Percentiles rank a stretch among this genome's conserved stretches.
Conservation (phyloP, 2,329 filamentous ascomycete genomes). For the Penicillium glabrum region DNA sequence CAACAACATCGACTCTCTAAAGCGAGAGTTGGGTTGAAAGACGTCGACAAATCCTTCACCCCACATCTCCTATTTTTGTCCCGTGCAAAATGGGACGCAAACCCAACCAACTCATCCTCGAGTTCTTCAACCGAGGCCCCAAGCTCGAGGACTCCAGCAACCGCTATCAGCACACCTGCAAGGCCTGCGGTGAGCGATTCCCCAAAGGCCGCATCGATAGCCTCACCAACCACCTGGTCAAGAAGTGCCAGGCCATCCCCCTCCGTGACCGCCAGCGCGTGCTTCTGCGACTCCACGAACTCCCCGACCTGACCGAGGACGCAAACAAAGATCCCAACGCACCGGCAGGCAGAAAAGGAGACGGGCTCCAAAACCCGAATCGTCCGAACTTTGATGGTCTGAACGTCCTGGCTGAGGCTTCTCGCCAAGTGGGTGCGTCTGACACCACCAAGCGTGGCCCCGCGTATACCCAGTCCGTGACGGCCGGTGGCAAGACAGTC, state of each 20-base stretch:
- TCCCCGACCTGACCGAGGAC: conserved; percentile 55
- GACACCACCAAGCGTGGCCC: conserved; percentile 46
- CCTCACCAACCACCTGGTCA: conserved; percentile 76
- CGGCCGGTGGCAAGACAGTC: conserved; percentile 42
- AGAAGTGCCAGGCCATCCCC: conserved; percentile 79
- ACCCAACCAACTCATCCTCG: conserved; percentile 79
- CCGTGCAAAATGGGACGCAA: conserved; percentile 69
- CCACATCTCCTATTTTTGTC: conserved; percentile 14
- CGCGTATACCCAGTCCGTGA: conserved; percentile 41
- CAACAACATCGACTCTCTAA: not conserved
- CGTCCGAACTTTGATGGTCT: conserved; percentile 73
- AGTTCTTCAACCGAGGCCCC: conserved; percentile 82
- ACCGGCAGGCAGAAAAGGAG: conserved; percentile 35
- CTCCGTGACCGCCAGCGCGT: conserved; percentile 74
- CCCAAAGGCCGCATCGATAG: conserved; percentile 86
- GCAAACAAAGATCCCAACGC: conserved; percentile 40
- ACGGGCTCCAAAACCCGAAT: conserved; percentile 26
- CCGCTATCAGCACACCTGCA: conserved; percentile 88
- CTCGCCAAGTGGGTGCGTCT: conserved; percentile 67
- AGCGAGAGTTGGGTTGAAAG: not conserved
- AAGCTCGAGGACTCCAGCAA: conserved; percentile 90
- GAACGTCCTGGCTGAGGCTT: conserved; percentile 85
- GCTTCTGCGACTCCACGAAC: conserved; percentile 69
- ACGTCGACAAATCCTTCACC: not conserved
- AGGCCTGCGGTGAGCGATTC: conserved; percentile 82